Evolutionary conservation across 208 protist species (phyloP), one percentile per base, ranked within the genome.

Genomic region (Trypanosoma grayi): DNA sequence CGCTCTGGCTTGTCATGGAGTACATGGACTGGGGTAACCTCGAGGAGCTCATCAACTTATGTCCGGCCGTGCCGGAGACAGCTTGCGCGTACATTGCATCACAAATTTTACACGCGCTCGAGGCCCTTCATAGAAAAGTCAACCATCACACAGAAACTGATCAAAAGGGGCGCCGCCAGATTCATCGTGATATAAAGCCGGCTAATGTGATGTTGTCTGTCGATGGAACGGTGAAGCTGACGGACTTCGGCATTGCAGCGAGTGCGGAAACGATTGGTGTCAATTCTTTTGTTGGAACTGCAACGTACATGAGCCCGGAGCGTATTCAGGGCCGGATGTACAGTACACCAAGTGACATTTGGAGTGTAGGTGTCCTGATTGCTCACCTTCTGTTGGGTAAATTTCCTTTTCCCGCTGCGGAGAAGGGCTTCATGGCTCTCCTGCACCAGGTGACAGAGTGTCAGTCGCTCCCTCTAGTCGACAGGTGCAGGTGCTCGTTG

Each of bases 1-100:
- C 73, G 2, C 77, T 93, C 20, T 78, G 69, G 7, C 72, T 93
- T 36, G 83, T 93, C 18, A 93, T 93, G 87, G 87, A 93, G 67
- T 93, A 91, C 73, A 93, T 93, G 87, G 73, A 93, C 71, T 89
- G 87, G 81, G 87, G 87, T 14, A 93, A 91, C 71, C 50, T 93
- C 34, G 78, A 93, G 18, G 87, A 93, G 46, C 77, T 93, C n/a
- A 73, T 93, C n/a, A 62, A 67, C 18, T 52, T 80, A 4, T 34
- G 5, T 39, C 55, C 64, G 0, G 65, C 65, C 18, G 36, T 93
- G 14, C 76, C 81, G 13, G 79, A 85, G 44, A 50, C 60, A 34
- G 76, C 73, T 30, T 75, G 79, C 52, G 87, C 83, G 31, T 91
- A 85, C 70, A 87, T 93, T 39, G 79, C 77, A 0, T 77, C 76